A percentile compares a stretch with the other conserved stretches of the same genome.
Evolutionary conservation across 2,329 filamentous ascomycete genomes (phyloP).

Genomic region (Pseudogymnoascus sp.): DNA sequence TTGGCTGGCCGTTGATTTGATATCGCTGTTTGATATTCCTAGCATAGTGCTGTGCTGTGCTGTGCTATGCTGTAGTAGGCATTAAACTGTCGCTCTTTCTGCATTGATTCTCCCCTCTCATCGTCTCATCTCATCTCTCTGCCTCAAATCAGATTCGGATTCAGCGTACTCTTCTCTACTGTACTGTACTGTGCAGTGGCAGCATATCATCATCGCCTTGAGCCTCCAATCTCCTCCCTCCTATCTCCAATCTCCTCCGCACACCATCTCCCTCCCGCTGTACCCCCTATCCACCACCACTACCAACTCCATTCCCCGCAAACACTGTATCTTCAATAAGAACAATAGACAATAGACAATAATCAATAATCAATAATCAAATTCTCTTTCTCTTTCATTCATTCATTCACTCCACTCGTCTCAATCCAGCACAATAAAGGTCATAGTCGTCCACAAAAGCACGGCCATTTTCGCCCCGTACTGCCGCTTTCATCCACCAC

Average conservation of each 20-base stretch:
- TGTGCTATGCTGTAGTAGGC: neutral
- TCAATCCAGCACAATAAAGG: neutral
- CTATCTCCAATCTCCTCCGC: neutral
- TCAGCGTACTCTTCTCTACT: neutral
- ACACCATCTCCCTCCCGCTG: neutral
- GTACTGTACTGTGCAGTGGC: neutral
- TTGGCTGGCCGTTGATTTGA: neutral
- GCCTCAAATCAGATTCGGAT: neutral
- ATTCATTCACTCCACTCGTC: neutral
- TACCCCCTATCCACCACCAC: neutral
- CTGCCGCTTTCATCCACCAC: slow-evolving; percentile 5
- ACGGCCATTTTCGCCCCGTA: slow-evolving; percentile 1
- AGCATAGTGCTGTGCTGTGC: neutral
- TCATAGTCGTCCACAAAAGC: neutral
- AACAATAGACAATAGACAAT: neutral
- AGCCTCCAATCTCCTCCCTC: neutral
- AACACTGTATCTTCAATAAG: neutral
- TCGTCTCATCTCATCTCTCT: neutral
- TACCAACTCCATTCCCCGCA: neutral
- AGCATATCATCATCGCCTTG: neutral
- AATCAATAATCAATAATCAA: neutral
- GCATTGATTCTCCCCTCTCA: neutral
- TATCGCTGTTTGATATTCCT: neutral
- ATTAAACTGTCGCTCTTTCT: neutral
- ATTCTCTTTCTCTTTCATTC: neutral